Conservation (phyloP, 768 basidiomycete species). For the Infundibulicybe gibba region DNA sequence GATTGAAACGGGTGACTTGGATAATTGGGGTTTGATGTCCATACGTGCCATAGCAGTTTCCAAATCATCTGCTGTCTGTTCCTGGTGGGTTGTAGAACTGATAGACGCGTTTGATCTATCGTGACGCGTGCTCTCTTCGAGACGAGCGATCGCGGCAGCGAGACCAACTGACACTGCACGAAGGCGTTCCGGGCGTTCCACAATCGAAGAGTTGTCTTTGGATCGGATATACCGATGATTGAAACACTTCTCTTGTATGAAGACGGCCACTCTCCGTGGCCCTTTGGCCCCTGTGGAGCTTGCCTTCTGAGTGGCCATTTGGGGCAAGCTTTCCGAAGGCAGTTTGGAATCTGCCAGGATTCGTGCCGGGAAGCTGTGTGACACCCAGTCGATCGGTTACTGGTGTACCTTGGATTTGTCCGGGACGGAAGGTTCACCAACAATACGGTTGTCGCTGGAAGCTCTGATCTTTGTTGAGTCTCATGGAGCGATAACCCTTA, state of each 20-base stretch:
- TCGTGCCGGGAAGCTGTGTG: too few relatives aligned
- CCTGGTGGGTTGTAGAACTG: not conserved
- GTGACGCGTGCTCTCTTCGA: constrained; percentile 40
- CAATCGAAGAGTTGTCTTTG: constrained; percentile 66
- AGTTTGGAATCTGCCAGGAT: too few relatives aligned
- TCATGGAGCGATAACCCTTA: too few relatives aligned
- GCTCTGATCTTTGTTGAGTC: too few relatives aligned
- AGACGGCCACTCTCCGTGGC: constrained; percentile 24
- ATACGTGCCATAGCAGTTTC: constrained; percentile 42
- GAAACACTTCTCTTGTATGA: constrained; percentile 71
- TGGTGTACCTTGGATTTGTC: too few relatives aligned
- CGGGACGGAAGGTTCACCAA: too few relatives aligned
- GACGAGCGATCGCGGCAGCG: constrained; percentile 70
- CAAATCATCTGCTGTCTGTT: constrained; percentile 34
- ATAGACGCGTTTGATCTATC: constrained; percentile 6
- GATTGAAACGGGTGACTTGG: constrained; percentile 33
- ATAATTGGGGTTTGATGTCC: constrained; percentile 22
- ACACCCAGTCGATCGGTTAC: too few relatives aligned
- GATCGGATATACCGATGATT: constrained; percentile 78
- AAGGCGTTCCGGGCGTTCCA: constrained; percentile 90
- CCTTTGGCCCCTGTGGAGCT: not conserved
- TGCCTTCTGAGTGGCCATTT: too few relatives aligned
- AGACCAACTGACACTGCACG: constrained; percentile 82
- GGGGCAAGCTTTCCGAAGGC: too few relatives aligned
- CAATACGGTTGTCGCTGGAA: too few relatives aligned